phyloP scores from a whole-genome alignment of 768 basidiomycete species.

The Mrakia blollopis region DNA sequence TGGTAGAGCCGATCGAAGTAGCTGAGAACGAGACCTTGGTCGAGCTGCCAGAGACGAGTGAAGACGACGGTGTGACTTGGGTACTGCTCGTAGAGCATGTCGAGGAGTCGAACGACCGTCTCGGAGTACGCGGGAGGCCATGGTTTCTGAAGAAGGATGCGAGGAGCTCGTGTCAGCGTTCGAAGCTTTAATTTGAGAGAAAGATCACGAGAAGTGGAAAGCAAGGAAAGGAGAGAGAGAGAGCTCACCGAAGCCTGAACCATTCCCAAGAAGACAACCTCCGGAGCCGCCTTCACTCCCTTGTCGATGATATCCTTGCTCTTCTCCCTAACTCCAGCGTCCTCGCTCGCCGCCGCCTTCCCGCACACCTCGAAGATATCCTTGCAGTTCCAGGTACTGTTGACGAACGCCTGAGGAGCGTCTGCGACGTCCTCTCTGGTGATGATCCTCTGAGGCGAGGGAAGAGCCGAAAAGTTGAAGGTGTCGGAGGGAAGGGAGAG shows the following conservation, averaged over 20 bases:
- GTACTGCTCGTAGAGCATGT: conserved; percentile 85
- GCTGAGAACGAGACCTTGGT: conserved; percentile 75
- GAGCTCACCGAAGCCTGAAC: conserved; percentile 77
- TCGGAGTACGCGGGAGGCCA: conserved; percentile 87
- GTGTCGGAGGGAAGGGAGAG: conserved; percentile 83
- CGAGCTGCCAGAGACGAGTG: conserved; percentile 90
- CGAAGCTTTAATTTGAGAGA: neutral
- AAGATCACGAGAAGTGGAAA: neutral
- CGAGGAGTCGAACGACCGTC: conserved; percentile 75
- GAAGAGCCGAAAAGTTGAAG: conserved; percentile 85
- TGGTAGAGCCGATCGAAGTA: conserved; percentile 89
- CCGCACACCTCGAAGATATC: conserved; percentile 27
- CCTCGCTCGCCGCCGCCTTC: conserved; percentile 20
- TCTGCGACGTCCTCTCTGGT: conserved; percentile 23
- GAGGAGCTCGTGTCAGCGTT: neutral
- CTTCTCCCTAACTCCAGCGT: conserved; percentile 32
- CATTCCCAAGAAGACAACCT: conserved; percentile 87
- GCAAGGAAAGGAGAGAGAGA: neutral
- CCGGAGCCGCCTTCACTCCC: conserved; percentile 52
- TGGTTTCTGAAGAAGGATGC: conserved; percentile 52
- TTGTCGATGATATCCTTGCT: conserved; percentile 35
- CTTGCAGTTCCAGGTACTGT: conserved; percentile 28
- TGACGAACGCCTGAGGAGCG: conserved; percentile 9
- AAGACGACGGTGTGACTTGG: conserved; percentile 95
- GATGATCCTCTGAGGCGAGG: conserved; percentile 40